Percentiles rank a stretch among this genome's conserved stretches.
phyloP scores from a whole-genome alignment of 2,329 filamentous ascomycete species.

The Fusarium nelsonii region DNA sequence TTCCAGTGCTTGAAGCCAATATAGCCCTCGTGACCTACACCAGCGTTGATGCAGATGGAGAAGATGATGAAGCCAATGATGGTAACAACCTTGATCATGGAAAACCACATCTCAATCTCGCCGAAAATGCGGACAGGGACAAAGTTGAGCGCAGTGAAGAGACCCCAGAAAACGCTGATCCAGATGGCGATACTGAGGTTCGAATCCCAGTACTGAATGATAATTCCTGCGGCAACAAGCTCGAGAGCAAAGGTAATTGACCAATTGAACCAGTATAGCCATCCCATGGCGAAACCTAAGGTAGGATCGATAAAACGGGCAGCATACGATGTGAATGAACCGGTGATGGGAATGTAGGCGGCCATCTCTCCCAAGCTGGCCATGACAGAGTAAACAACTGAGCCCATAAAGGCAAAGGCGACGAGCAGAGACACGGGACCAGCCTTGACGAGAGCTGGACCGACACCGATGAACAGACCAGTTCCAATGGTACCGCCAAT shows the following conservation, averaged over 20 bases:
- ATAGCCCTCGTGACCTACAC: slow-evolving; percentile 76
- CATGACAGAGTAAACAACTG: slow-evolving; percentile 83
- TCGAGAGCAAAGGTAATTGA: slow-evolving; percentile 79
- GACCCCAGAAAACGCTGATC: slow-evolving; percentile 78
- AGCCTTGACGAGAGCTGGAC: slow-evolving; percentile 70
- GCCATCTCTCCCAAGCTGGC: slow-evolving; percentile 78
- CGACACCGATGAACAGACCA: slow-evolving; percentile 77
- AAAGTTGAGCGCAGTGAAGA: slow-evolving; percentile 77
- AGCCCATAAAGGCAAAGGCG: slow-evolving; percentile 76
- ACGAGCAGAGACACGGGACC: slow-evolving; percentile 76
- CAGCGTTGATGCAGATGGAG: slow-evolving; percentile 79
- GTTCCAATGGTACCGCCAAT: slow-evolving; percentile 76
- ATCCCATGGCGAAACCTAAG: slow-evolving; percentile 82
- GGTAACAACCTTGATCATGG: slow-evolving; percentile 80
- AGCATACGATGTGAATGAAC: slow-evolving; percentile 82
- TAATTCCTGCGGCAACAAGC: slow-evolving; percentile 77
- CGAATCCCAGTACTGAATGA: slow-evolving; percentile 80
- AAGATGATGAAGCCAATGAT: slow-evolving; percentile 83
- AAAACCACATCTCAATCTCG: slow-evolving; percentile 84
- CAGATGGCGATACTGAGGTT: slow-evolving; percentile 76
- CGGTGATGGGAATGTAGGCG: slow-evolving; percentile 80
- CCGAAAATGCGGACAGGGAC: slow-evolving; percentile 79
- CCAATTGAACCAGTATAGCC: slow-evolving; percentile 88
- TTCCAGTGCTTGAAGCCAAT: slow-evolving; percentile 81
- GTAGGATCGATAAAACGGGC: slow-evolving; percentile 79